Conservation (phyloP, 1,284 basidiomycete species). For the Cryptococcus sp. region DNA sequence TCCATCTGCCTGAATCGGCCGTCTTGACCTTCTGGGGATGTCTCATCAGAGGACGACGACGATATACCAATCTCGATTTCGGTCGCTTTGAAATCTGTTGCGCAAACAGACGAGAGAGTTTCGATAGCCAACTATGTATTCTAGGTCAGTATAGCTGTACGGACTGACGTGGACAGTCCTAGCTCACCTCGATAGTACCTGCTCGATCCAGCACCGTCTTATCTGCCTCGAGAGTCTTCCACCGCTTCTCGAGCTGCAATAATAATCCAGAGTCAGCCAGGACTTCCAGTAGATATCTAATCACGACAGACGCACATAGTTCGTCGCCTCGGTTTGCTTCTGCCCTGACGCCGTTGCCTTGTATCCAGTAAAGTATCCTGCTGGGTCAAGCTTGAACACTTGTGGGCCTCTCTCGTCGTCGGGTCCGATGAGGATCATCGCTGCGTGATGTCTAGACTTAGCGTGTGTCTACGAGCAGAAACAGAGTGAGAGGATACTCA, state of each 20-base stretch:
- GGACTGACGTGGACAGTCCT: not conserved
- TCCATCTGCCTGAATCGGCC: conserved; percentile 74
- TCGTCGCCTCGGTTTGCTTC: conserved; percentile 99
- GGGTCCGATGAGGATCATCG: conserved; percentile 93
- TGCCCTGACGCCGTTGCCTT: conserved; percentile 94
- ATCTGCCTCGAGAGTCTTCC: conserved; percentile 85
- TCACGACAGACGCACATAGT: conserved; percentile 59
- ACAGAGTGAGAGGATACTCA: conserved; percentile 53
- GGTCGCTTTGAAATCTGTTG: conserved; percentile 84
- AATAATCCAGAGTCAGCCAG: conserved; percentile 4
- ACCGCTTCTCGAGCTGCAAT: conserved; percentile 87
- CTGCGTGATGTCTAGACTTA: conserved; percentile 53
- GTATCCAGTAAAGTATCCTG: conserved; percentile 98
- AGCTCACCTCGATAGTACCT: conserved; percentile 73
- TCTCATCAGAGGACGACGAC: conserved; percentile 47
- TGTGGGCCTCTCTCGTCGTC: conserved; percentile 89
- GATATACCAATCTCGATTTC: conserved; percentile 60
- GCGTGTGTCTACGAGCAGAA: not conserved
- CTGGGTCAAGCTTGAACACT: conserved; percentile 97
- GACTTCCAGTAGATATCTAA: not conserved
- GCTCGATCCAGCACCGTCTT: conserved; percentile 68
- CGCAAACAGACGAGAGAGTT: conserved; percentile 86
- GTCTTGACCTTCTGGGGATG: conserved; percentile 44
- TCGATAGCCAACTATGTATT: conserved; percentile 82
- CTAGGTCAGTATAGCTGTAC: conserved; percentile 7